These are phyloP conservation scores for Scedosporium dehoogii DNA, from an alignment of 2,329 filamentous ascomycete species.

Conservation along the genomic window DNA sequence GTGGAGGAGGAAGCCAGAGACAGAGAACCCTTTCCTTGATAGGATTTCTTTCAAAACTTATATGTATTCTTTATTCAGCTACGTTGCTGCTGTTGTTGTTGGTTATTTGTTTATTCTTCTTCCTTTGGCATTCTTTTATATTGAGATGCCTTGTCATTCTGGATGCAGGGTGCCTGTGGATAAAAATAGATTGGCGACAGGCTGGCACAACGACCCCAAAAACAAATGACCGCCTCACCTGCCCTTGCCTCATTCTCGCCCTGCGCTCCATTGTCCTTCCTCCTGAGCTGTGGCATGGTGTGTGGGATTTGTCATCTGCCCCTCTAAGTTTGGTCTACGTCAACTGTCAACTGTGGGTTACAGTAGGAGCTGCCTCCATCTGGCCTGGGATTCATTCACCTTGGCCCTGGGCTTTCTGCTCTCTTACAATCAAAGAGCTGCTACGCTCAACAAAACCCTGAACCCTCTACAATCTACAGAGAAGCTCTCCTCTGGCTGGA, in stretches of 20 bases:
- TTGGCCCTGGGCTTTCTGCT: too few relatives aligned
- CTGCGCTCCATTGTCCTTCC: neutral
- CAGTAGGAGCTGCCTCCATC: neutral
- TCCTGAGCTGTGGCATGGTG: neutral
- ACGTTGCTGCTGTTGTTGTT: neutral
- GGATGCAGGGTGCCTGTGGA: neutral
- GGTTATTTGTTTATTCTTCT: neutral
- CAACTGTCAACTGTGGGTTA: too few relatives aligned
- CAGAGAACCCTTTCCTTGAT: too few relatives aligned
- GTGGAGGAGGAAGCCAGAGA: too few relatives aligned
- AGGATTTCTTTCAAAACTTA: too few relatives aligned
- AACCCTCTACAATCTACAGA: neutral
- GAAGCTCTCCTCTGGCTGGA: neutral
- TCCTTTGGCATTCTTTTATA: neutral
- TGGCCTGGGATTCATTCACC: too few relatives aligned
- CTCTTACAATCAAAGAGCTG: neutral
- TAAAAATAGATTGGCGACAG: neutral
- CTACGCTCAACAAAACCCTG: neutral
- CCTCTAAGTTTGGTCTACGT: neutral
- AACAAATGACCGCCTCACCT: neutral
- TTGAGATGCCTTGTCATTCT: neutral
- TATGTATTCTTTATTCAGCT: too few relatives aligned
- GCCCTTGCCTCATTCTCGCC: neutral
- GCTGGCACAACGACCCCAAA: too few relatives aligned
- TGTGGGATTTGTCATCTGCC: conserved; percentile 4